Evolutionary conservation across 2,329 filamentous ascomycete species (phyloP), one percentile per base, ranked within the genome.

Genomic region (Ploettnerulaceae sp.): DNA sequence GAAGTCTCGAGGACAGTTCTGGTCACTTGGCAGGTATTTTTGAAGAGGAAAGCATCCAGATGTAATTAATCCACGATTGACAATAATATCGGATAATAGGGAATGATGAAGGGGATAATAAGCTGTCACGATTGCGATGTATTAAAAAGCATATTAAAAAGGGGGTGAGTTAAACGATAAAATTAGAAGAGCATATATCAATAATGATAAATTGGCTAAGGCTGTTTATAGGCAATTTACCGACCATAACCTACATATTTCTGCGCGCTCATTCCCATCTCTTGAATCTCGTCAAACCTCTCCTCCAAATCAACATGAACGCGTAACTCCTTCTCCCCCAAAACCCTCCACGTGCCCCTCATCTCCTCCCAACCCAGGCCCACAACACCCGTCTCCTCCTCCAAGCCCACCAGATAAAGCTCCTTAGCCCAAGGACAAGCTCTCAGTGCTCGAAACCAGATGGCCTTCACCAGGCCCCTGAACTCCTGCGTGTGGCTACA

Each of bases 341-440:
- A 67, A 5, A 80, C 70, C 52, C 73, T 69, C 60, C 76, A 78
- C 12, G 81, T 61, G 40, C 69, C 70, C 42, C 66, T 70, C 49
- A 79, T 55, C 45, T 83, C 77, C 21, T 67, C 67, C 14, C 67
- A 57, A 8, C 8, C 22, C 11, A 47, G 8, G 1, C 66, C 28
- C 8, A 47, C 21, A 9, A 21, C 51, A 28, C 50, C 55, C 29
- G 69, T 57, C 6, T 34, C 31, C 29, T 69, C 64, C 34, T 68
- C 67, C 47, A 84, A 79, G 0, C 75, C 81, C 20, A 75, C 49
- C 64, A 84, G 69, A 33, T 79, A 65, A 37, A 80, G 71, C 28
- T 73, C 70, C 61, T 85, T 84, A 1, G 71, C 74, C 80, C 81
- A 85, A 0, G 82, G 82, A 57, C 81, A 71, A 12, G 69, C 66